Conservation (phyloP, 2,329 filamentous ascomycete species). For the Trichoderma sp. region DNA sequence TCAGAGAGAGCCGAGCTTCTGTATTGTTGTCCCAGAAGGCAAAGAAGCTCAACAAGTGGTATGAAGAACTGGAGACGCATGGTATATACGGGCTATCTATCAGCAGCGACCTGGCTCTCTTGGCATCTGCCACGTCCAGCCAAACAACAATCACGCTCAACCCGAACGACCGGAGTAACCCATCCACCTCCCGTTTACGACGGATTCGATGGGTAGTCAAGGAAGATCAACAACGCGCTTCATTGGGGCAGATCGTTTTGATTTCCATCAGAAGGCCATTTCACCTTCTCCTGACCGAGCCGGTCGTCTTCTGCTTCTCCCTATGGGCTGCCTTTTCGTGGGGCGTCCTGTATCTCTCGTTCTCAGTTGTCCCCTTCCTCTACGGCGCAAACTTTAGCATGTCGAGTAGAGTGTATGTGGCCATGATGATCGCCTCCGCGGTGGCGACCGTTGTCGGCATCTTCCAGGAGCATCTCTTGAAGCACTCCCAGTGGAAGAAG, state of each 20-base stretch:
- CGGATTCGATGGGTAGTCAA: conserved; percentile 80
- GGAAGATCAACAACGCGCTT: conserved; percentile 74
- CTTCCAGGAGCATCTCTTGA: conserved; percentile 69
- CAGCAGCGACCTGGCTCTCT: conserved; percentile 23
- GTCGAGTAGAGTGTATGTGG: conserved; percentile 70
- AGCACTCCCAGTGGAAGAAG: conserved; percentile 43
- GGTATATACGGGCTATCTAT: conserved; percentile 59
- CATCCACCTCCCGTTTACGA: conserved; percentile 29
- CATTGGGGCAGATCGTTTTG: conserved; percentile 68
- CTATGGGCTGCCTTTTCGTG: conserved; percentile 89
- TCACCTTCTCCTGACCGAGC: conserved; percentile 72
- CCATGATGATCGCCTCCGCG: conserved; percentile 68
- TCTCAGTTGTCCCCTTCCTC: conserved; percentile 77
- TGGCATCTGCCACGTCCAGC: conserved; percentile 33
- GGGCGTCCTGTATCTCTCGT: conserved; percentile 85
- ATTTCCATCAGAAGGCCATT: conserved; percentile 79
- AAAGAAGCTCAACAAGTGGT: conserved; percentile 73
- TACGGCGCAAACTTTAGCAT: conserved; percentile 68
- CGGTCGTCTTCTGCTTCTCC: conserved; percentile 82
- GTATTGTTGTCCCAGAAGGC: conserved; percentile 80
- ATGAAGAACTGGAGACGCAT: conserved; percentile 68
- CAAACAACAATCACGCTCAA: conserved; percentile 30
- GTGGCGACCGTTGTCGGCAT: conserved; percentile 71
- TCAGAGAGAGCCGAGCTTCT: conserved; percentile 79
- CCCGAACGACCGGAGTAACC: conserved; percentile 2